Evolutionary conservation across 257 asterid genomes (phyloP).

Genomic region (Plantago ovata): DNA sequence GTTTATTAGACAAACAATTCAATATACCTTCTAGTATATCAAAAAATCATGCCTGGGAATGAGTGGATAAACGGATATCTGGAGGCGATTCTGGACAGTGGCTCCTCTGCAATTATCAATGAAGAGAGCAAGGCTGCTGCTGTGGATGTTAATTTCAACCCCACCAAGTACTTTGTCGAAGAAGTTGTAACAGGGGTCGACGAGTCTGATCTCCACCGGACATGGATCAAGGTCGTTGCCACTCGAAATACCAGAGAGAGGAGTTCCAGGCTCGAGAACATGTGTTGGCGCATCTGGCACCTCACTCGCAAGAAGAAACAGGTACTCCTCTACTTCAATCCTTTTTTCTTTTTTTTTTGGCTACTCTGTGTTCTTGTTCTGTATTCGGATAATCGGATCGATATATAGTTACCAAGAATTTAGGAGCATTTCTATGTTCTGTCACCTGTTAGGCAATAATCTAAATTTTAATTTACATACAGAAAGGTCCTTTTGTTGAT

Average conservation of each 20-base stretch:
- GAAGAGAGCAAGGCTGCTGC: conserved; percentile 26
- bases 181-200: conserved; percentile 78
- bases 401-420: background rate
- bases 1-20: background rate
- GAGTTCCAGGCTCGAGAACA: conserved; percentile 71
- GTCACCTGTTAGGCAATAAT: background rate
- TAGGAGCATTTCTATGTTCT: too few relatives aligned
- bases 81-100: conserved; percentile 82
- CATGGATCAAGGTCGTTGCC: conserved; percentile 87
- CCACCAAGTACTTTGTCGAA: conserved; percentile 75
- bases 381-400: background rate
- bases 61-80: conserved; percentile 93
- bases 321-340: too few relatives aligned
- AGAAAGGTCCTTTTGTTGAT: conserved; percentile 7
- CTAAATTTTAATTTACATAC: background rate
- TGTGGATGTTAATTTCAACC: conserved; percentile 44
- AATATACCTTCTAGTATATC: background rate
- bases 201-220: conserved; percentile 74
- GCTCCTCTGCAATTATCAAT: conserved; percentile 46
- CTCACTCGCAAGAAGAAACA: conserved; percentile 77
- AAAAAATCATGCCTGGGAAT: conserved; percentile 59
- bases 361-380: background rate
- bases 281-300: conserved; percentile 97
- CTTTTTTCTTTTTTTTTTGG: background rate
- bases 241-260: conserved; percentile 69